Evolutionary conservation across 106 monocot species (phyloP).

Genomic region (Triglochin maritima): DNA sequence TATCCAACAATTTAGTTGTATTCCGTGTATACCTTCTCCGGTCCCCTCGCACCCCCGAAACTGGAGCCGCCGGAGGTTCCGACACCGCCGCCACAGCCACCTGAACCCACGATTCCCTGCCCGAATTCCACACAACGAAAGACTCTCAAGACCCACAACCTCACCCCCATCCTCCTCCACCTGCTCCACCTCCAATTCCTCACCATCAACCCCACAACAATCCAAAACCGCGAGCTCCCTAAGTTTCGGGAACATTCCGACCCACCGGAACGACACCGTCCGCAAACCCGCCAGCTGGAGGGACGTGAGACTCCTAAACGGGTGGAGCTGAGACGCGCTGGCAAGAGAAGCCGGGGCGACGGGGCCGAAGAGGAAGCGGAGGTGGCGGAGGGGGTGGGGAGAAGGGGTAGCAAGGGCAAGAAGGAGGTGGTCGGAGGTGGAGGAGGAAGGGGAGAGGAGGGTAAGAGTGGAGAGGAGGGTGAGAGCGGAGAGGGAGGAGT

Average conservation of each 20-base stretch:
- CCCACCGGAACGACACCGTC: constrained; percentile 39
- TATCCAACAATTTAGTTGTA: too few species aligned
- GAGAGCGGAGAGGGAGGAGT: constrained; percentile 6
- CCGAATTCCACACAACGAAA: constrained; percentile 43
- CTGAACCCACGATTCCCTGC: constrained; percentile 28
- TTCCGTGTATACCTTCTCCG: constrained; percentile 26
- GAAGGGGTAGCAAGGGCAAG: constrained; percentile 3
- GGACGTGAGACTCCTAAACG: constrained; percentile 15
- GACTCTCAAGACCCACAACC: constrained; percentile 30
- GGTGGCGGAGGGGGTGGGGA: constrained; percentile 17
- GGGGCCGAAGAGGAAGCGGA: constrained; percentile 21
- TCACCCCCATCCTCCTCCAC: background rate
- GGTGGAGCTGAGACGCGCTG: background rate
- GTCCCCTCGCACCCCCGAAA: constrained; percentile 60
- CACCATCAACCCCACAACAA: background rate
- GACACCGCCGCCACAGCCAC: constrained; percentile 60
- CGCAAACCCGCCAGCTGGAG: constrained; percentile 26
- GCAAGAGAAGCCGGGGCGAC: constrained; percentile 26
- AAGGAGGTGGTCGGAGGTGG: background rate
- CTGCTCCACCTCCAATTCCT: background rate
- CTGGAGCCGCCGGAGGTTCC: constrained; percentile 41
- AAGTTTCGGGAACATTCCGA: constrained; percentile 32
- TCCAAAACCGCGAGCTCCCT: constrained; percentile 34
- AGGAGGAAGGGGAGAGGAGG: background rate
- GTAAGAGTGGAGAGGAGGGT: constrained; percentile 29